Percentiles rank a stretch among this genome's conserved stretches.
Conservation (phyloP, 2,329 filamentous ascomycete genomes). For the Cladosporium velox region DNA sequence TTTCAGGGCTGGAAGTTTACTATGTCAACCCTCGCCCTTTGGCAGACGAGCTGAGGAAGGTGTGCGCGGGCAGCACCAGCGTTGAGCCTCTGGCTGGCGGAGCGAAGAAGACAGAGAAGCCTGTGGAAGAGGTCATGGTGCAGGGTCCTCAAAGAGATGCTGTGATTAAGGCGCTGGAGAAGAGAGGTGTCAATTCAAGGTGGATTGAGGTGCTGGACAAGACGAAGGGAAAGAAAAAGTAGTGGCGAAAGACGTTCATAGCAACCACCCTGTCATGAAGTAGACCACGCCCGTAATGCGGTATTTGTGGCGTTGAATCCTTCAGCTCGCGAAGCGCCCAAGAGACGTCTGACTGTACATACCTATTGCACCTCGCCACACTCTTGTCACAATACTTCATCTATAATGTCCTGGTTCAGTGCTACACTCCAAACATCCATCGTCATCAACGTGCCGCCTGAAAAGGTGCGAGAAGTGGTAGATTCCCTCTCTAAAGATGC, state of each 20-base stretch:
- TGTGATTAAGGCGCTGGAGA: conserved; percentile 60
- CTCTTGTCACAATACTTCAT: neutral
- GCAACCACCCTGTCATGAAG: neutral
- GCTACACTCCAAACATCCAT: conserved; percentile 10
- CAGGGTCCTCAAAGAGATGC: conserved; percentile 67
- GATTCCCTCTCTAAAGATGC: neutral
- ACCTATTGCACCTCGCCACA: neutral
- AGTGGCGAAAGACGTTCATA: neutral
- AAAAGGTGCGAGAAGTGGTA: conserved; percentile 14
- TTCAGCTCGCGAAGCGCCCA: neutral
- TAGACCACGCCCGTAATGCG: neutral
- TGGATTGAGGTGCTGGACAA: conserved; percentile 69
- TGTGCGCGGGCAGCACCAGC: conserved; percentile 68
- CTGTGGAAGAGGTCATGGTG: conserved; percentile 67
- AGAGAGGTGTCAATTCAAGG: conserved; percentile 58
- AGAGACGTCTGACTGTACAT: neutral
- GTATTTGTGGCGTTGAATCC: neutral
- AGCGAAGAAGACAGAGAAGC: conserved; percentile 61
- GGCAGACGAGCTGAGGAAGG: conserved; percentile 67
- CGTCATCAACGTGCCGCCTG: neutral
- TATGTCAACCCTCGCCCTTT: conserved; percentile 61
- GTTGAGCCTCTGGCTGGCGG: conserved; percentile 62
- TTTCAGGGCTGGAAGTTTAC: conserved; percentile 63
- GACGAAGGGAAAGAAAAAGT: conserved; percentile 59
- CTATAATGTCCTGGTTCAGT: neutral